Evolutionary conservation across 768 basidiomycete species (phyloP).

Genomic region (Suillus fuscotomentosus): DNA sequence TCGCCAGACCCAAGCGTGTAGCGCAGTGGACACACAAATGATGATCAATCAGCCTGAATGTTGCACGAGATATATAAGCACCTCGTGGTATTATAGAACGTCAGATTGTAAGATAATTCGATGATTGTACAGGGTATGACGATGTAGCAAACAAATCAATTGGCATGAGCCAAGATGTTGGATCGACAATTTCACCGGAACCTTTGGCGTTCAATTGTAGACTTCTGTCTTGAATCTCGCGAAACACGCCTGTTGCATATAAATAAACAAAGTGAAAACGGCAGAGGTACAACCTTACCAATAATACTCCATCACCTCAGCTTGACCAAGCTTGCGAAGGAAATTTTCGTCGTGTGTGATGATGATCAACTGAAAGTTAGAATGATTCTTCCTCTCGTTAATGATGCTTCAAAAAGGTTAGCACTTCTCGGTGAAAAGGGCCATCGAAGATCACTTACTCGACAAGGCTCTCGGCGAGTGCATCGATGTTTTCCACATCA

Average conservation of each 20-base stretch:
- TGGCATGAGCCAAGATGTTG: not conserved
- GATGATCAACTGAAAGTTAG: constrained; percentile 95
- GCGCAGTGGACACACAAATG: constrained; percentile 42
- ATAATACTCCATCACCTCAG: constrained; percentile 92
- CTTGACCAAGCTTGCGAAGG: constrained; percentile 84
- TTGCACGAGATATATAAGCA: not conserved
- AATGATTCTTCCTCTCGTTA: constrained; percentile 83
- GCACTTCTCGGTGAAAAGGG: constrained; percentile 2
- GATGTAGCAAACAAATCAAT: not conserved
- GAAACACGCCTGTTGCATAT: constrained; percentile 70
- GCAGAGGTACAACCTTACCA: constrained; percentile 52
- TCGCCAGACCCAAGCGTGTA: constrained; percentile 40
- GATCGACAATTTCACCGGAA: constrained; percentile 44
- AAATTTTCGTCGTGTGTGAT: constrained; percentile 98
- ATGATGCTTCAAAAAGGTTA: constrained; percentile 66
- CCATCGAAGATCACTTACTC: constrained; percentile 59
- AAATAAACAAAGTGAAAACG: not conserved
- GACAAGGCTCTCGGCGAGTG: constrained; percentile 85
- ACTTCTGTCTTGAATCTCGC: constrained; percentile 68
- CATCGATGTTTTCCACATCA: constrained; percentile 94
- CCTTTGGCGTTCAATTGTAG: constrained; percentile 68
- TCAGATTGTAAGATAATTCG: not conserved
- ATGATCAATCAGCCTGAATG: not conserved
- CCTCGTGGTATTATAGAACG: not conserved
- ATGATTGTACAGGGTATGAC: not conserved